These are phyloP conservation scores for Letharia columbiana DNA, from an alignment of 495 filamentous ascomycete genomes.

Conservation along the genomic window DNA sequence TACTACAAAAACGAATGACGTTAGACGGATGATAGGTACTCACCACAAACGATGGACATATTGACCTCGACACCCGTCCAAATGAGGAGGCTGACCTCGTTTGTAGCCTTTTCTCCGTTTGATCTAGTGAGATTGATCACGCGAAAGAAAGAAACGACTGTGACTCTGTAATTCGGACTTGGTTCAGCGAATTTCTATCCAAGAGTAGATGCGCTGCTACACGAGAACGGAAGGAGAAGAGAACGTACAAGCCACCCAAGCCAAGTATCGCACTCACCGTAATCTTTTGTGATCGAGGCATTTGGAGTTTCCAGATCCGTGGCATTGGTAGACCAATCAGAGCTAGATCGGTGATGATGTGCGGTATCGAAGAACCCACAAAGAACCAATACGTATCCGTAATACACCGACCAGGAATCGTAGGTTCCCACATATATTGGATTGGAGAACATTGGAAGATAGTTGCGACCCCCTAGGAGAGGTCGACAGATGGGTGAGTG, in stretches of 20 bases:
- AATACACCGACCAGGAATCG: constrained; percentile 19
- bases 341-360: constrained; percentile 33
- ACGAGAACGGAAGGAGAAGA: neutral
- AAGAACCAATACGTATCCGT: constrained; percentile 23
- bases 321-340: constrained; percentile 37
- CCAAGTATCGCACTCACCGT: constrained; percentile 19
- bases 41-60: constrained; percentile 16
- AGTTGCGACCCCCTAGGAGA: constrained; percentile 23
- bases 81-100: neutral
- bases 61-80: constrained; percentile 16
- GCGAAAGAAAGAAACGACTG: constrained; percentile 11
- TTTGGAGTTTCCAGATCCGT: constrained; percentile 33
- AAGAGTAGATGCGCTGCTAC: neutral
- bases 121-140: neutral
- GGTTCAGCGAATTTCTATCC: neutral
- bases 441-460: constrained; percentile 32
- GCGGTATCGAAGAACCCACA: constrained; percentile 23
- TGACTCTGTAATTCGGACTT: constrained; percentile 2
- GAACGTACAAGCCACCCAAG: constrained; percentile 19
- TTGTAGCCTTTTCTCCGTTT: neutral
- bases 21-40: neutral
- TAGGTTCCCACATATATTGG: no score
- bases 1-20: no score
- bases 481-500: no score
- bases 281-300: constrained; percentile 29